A percentile compares a stretch with the other conserved stretches of the same genome.
phyloP scores from a whole-genome alignment of 2,329 filamentous ascomycete species.

The Anthostomella pinea region DNA sequence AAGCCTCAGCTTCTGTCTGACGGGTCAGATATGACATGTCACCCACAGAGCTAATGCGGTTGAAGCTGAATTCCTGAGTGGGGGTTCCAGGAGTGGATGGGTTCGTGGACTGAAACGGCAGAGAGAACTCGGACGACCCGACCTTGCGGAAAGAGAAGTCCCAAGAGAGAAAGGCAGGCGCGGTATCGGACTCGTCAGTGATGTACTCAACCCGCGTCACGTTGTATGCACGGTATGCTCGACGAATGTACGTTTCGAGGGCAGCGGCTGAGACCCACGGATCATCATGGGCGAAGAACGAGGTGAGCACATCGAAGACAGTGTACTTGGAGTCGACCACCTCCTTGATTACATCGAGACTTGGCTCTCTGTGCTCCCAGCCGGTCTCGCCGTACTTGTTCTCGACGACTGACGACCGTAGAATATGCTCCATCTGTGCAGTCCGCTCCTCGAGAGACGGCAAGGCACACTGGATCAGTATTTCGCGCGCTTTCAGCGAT shows the following conservation, averaged over 20 bases:
- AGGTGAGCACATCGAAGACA: constrained; percentile 91
- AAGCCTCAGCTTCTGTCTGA: constrained; percentile 71
- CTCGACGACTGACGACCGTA: constrained; percentile 91
- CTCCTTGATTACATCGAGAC: constrained; percentile 88
- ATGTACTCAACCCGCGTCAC: constrained; percentile 88
- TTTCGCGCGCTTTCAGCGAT: constrained; percentile 92
- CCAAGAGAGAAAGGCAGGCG: constrained; percentile 81
- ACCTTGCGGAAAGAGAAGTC: constrained; percentile 94
- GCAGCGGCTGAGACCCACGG: constrained; percentile 92
- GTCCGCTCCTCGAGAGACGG: constrained; percentile 94
- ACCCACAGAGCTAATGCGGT: constrained; percentile 90
- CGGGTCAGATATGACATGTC: constrained; percentile 88
- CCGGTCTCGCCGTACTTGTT: constrained; percentile 97
- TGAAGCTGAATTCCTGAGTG: constrained; percentile 60
- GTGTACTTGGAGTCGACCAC: constrained; percentile 98
- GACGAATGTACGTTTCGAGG: constrained; percentile 92
- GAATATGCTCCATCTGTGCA: constrained; percentile 96
- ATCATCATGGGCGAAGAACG: constrained; percentile 93
- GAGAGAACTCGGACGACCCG: constrained; percentile 84
- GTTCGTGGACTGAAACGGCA: constrained; percentile 74
- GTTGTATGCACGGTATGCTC: constrained; percentile 93
- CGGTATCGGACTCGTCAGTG: constrained; percentile 62
- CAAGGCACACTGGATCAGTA: constrained; percentile 94
- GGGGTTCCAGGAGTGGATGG: constrained; percentile 84
- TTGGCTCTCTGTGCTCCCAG: constrained; percentile 93